phyloP scores from a whole-genome alignment of 2,329 filamentous ascomycete species.

The Fusarium sp. region DNA sequence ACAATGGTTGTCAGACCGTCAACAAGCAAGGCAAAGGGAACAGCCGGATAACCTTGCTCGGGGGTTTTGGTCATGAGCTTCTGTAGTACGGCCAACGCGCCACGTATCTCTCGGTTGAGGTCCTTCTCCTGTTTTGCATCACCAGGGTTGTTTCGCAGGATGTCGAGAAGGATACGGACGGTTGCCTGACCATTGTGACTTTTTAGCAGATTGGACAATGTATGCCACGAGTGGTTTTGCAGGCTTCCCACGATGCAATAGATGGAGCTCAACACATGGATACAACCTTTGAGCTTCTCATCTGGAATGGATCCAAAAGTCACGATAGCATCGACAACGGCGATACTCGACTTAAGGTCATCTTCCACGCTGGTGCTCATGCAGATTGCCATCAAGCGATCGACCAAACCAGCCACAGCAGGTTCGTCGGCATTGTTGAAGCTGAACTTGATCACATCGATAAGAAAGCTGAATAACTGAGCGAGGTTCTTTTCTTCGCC shows the following conservation, averaged over 20 bases:
- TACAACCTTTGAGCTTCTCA: constrained; percentile 71
- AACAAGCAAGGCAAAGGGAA: constrained; percentile 70
- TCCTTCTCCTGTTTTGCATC: constrained; percentile 64
- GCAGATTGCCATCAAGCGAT: constrained; percentile 74
- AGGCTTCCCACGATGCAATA: constrained; percentile 73
- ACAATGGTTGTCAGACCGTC: constrained; percentile 67
- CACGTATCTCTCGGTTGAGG: constrained; percentile 68
- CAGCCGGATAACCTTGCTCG: constrained; percentile 69
- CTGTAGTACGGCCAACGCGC: constrained; percentile 71
- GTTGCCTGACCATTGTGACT: constrained; percentile 80
- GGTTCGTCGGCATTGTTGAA: constrained; percentile 75
- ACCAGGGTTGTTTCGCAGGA: constrained; percentile 63
- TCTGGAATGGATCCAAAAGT: constrained; percentile 78
- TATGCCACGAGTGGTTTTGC: constrained; percentile 75
- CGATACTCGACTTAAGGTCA: constrained; percentile 76
- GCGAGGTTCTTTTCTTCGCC: constrained; percentile 72
- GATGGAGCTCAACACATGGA: constrained; percentile 79
- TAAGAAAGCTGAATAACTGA: constrained; percentile 73
- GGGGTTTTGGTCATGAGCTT: constrained; percentile 71
- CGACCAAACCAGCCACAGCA: constrained; percentile 71
- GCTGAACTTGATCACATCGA: constrained; percentile 81
- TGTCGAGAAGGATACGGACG: constrained; percentile 73
- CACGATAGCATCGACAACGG: constrained; percentile 76
- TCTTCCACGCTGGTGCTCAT: constrained; percentile 72
- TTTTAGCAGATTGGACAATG: constrained; percentile 76